phyloP scores from a whole-genome alignment of 148 eudicot genomes.

The Rhododendron kiyosumense region DNA sequence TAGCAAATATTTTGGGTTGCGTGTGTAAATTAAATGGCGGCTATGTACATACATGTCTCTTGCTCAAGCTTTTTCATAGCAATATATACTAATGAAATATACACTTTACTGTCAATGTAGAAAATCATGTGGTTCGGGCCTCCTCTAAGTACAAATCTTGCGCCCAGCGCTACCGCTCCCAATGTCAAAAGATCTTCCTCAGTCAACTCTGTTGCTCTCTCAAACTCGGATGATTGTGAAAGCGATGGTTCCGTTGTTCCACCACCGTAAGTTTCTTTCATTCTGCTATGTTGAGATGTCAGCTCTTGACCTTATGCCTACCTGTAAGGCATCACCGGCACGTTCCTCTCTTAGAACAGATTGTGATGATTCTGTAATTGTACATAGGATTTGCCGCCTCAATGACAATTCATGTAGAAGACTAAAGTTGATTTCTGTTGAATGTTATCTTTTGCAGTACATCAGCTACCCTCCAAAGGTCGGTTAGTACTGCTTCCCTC shows the following conservation, averaged over 20 bases:
- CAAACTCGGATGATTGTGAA: constrained; percentile 82
- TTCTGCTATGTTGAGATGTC: background rate
- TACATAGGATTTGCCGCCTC: background rate
- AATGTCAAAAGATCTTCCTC: constrained; percentile 69
- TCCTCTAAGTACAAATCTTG: background rate
- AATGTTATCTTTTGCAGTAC: constrained; percentile 50
- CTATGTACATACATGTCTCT: background rate
- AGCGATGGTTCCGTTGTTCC: constrained; percentile 86
- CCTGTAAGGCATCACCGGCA: background rate
- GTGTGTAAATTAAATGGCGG: background rate
- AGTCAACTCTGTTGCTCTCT: constrained; percentile 37
- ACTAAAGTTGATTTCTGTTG: background rate
- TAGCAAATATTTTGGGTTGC: background rate
- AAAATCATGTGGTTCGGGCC: background rate
- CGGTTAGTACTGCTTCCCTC: background rate
- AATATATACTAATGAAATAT: background rate
- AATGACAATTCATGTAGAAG: background rate
- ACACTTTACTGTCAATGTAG: background rate
- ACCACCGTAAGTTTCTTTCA: constrained; percentile 63
- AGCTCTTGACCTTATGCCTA: background rate
- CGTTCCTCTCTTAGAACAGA: background rate
- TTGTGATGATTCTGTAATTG: background rate
- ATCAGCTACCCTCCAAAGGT: constrained; percentile 39
- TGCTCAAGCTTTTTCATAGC: background rate
- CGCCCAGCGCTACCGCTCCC: constrained; percentile 8